Evolutionary conservation across 176 grass and related monocot species (phyloP), one percentile per base, ranked within the genome.

Genomic region (sorghum (Sorghum bicolor)): DNA sequence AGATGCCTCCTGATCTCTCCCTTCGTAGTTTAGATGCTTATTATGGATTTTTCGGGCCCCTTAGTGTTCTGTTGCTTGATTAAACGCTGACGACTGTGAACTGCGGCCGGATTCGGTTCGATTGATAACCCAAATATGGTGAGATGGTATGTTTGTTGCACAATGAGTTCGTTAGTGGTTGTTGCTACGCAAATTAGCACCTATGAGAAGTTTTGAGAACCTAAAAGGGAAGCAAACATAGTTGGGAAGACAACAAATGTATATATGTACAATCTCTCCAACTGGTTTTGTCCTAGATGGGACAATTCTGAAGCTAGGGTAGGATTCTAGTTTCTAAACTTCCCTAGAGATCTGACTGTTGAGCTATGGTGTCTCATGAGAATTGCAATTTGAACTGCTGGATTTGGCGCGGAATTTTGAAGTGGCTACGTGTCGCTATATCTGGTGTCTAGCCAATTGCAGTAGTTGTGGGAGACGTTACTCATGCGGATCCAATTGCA

Each of bases 11-110:
- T 41, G 8, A 14, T 34, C 43, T 61, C 0, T 63, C 64, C 10
- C 58, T 62, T 5, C 65, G 68, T 79, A 80, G 13, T 78, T 78
- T 84, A 48, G 64, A 24, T 68, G 74, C 22, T 32, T 58, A 39
- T 61, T 58, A 63, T 67, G n/a, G 36, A 72, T 57, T 37, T 70
- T 70, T 34, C 5, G 29, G 44, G 37, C 16, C 2, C 2, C 71
- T 60, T 52, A 63, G 12, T 62, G 38, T 62, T 70, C 5, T 70
- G 8, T 75, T 78, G 80, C 39, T 80, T 30, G 19, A 70, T 75
- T 87, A 68, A 53, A 79, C 12, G 60, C 25, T 40, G 29, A 14
- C 11, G 4, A 30, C 67, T 39, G 47, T 83, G 47, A 24, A 73
- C 73, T 71, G 67, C 36, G 9, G 33, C 20, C 60, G 20, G 34